Base-by-base conservation (phyloP, 768 basidiomycete genomes). In the Calocybe gangraenosa region DNA sequence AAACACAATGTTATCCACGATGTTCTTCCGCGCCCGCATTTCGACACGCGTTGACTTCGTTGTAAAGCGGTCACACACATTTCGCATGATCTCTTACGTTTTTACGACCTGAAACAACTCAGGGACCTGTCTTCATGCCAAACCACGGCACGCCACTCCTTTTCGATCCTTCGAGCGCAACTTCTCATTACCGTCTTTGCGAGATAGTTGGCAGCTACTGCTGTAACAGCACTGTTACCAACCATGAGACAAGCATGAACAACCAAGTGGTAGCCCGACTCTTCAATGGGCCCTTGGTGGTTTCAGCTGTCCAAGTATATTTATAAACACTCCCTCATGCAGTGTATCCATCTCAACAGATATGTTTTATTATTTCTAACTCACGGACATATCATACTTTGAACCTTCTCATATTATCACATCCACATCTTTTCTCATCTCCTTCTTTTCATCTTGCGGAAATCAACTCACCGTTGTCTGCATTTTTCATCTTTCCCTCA, bases 101-200 rank as follows among this genome's bases (percentile, higher is more conserved):
- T 39, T 40, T 42, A 56, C 34, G 51, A 46, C 35, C 46, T 44
- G 35, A 48, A 39, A 44, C 37, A 40, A 7, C 21, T 39, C 54
- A 52, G 41, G 40, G 44, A 35, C 38, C 38, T 37, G 15, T 30
- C 49, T 37, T 49, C 36, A 52, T 49, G 53, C 50, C 46, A 42
- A 18, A 22, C 41, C 49, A 56, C 54, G 56, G 59, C 56, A 60
- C 44, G 41, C 46, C 57, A 42, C 45, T 61, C 58, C 28, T 55
- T 60, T 44, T 42, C 34, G 17, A 19, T 23, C 28, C 17, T 44
- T 25, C 19, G 40, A 50, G 40, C 45, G 46, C 35, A 38, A 28
- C 44, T 18, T 37, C 45, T 35, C 40, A 46, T 15, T 18, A 31
- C 40, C 32, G 31, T 45, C 37, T 42, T 31, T 40, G 38, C 40